A percentile compares a stretch with the other conserved stretches of the same genome.
These are phyloP conservation scores for Pythium dissimile DNA, from an alignment of 352 stramenopile genomes.

Conservation along the genomic window DNA sequence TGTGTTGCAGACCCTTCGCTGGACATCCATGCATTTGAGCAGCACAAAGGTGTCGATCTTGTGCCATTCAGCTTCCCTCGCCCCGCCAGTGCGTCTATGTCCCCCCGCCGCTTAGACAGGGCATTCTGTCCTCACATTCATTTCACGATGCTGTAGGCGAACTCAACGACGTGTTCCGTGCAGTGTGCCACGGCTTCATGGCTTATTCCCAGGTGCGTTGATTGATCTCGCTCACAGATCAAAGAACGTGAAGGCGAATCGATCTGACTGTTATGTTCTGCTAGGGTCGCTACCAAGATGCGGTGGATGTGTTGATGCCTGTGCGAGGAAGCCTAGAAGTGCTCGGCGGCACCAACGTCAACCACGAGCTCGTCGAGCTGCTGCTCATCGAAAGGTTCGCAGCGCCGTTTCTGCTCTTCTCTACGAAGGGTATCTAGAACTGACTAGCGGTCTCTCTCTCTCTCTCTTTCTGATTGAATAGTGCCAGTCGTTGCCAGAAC, in stretches of 20 bases:
- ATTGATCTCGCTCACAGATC: neutral
- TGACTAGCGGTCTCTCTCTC: neutral
- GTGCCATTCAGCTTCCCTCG: conserved; percentile 62
- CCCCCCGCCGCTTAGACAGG: neutral
- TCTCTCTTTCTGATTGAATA: too few relatives aligned
- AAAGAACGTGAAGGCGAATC: too few relatives aligned
- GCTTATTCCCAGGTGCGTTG: conserved; percentile 57
- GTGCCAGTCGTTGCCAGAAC: conserved; percentile 65
- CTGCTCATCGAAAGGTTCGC: conserved; percentile 77
- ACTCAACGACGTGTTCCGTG: conserved; percentile 40
- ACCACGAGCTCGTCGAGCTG: conserved; percentile 74
- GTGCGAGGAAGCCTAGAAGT: conserved; percentile 63
- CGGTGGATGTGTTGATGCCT: conserved; percentile 45
- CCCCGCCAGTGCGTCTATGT: conserved; percentile 20
- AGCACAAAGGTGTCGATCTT: conserved; percentile 34
- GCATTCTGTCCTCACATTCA: neutral
- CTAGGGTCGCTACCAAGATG: conserved; percentile 54
- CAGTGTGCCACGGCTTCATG: conserved; percentile 62
- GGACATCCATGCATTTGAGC: conserved; percentile 36
- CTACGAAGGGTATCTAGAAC: too few relatives aligned
- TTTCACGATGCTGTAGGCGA: conserved; percentile 24
- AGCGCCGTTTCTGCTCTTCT: neutral
- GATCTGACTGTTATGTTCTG: neutral
- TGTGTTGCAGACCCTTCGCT: conserved; percentile 25
- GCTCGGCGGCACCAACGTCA: conserved; percentile 65